Percentiles rank a stretch among this genome's conserved stretches.
Evolutionary conservation across 202 grass and related monocot genomes (phyloP).

Genomic region (Schoenoplectus triqueter): DNA sequence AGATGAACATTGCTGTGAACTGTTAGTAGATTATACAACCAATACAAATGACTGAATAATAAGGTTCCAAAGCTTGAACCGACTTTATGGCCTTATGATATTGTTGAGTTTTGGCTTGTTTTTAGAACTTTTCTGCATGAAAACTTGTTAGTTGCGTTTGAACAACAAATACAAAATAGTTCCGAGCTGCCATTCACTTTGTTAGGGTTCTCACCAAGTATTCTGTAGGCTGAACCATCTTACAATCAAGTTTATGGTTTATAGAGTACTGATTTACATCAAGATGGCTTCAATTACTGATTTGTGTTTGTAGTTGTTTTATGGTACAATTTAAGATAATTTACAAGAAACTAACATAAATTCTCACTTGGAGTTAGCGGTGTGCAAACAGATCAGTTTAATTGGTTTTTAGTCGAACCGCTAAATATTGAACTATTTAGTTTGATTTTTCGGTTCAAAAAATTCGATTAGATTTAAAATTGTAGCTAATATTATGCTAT

Average conservation of each 20-base stretch:
- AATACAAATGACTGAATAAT: slow-evolving; percentile 27
- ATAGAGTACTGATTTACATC: not conserved
- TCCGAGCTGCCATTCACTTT: not conserved
- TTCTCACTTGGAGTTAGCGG: too few species aligned
- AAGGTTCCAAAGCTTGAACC: not conserved
- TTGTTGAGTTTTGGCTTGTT: not conserved
- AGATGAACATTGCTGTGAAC: slow-evolving; percentile 31
- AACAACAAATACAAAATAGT: not conserved
- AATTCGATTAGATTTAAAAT: too few species aligned
- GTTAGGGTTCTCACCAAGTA: not conserved
- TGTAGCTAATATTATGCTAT: too few species aligned
- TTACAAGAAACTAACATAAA: too few species aligned
- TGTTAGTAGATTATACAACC: slow-evolving; percentile 13
- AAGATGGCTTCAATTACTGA: not conserved
- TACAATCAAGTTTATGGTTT: not conserved
- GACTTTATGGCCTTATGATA: slow-evolving; percentile 39
- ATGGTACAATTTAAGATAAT: not conserved
- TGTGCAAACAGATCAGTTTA: too few species aligned
- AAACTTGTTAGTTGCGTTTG: not conserved
- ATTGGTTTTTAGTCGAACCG: too few species aligned
- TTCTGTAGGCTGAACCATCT: not conserved
- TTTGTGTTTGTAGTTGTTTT: not conserved
- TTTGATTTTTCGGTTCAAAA: too few species aligned
- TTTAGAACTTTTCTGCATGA: slow-evolving; percentile 6
- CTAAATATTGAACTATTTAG: too few species aligned